These are phyloP conservation scores for Lyophyllum decastes DNA, from an alignment of 768 basidiomycete genomes.

Conservation along the genomic window DNA sequence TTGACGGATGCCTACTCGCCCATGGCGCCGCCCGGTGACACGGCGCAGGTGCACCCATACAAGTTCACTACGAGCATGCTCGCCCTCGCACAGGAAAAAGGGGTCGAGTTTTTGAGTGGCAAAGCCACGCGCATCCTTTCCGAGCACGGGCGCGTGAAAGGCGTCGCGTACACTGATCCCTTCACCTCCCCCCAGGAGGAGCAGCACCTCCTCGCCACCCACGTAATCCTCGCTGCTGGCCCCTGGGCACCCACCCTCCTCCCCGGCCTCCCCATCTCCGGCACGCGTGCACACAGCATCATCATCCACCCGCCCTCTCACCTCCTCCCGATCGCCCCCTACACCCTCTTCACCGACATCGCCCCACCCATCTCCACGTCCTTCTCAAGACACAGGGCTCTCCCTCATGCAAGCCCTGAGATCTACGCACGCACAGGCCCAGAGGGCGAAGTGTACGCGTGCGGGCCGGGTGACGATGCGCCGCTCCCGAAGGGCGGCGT, in stretches of 20 bases:
- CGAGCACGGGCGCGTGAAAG: slow-evolving; percentile 42
- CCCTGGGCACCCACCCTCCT: slow-evolving; percentile 78
- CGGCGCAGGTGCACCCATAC: slow-evolving; percentile 79
- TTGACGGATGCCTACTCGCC: slow-evolving; percentile 63
- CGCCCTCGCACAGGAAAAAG: slow-evolving; percentile 56
- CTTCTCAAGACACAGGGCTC: neutral
- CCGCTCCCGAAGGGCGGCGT: slow-evolving; percentile 67
- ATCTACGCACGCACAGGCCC: slow-evolving; percentile 75
- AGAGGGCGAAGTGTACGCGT: slow-evolving; percentile 71
- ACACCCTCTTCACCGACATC: slow-evolving; percentile 86
- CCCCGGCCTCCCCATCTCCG: slow-evolving; percentile 56
- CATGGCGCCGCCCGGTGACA: slow-evolving; percentile 57
- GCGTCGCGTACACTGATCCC: slow-evolving; percentile 44
- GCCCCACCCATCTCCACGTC: slow-evolving; percentile 15
- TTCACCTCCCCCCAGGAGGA: neutral
- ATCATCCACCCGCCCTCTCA: slow-evolving; percentile 52
- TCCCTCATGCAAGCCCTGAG: slow-evolving; percentile 51
- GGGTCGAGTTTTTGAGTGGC: slow-evolving; percentile 49
- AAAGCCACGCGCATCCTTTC: slow-evolving; percentile 45
- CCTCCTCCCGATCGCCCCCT: slow-evolving; percentile 58
- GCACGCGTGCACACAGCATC: slow-evolving; percentile 74
- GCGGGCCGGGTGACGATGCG: slow-evolving; percentile 76
- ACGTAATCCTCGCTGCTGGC: slow-evolving; percentile 80
- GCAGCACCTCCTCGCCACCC: slow-evolving; percentile 54
- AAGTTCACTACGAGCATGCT: slow-evolving; percentile 75